A percentile compares a stretch with the other conserved stretches of the same genome.
These are phyloP conservation scores for Stygiomarasmius scandens DNA, from an alignment of 1,284 basidiomycete species.

Conservation along the genomic window DNA sequence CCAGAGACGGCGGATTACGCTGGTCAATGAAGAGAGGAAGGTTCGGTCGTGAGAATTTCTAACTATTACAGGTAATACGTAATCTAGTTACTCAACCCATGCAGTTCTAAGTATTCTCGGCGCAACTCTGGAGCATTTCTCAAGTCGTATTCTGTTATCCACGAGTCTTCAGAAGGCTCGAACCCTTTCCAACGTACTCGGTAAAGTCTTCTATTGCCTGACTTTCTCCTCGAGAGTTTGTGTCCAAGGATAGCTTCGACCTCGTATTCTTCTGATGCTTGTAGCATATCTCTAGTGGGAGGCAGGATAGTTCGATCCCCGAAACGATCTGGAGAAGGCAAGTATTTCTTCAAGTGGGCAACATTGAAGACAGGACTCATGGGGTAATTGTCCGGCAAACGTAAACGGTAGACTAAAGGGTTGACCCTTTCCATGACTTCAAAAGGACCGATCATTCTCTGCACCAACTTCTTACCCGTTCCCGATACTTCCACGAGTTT, in stretches of 20 bases:
- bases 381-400: constrained; percentile 1
- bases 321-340: constrained; percentile 1
- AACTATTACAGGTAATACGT: no score
- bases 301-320: constrained; percentile 2
- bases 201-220: constrained; percentile 14
- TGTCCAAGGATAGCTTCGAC: constrained; percentile 12
- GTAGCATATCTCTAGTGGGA: constrained; percentile 1
- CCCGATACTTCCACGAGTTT: not conserved
- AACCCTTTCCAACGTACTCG: constrained; percentile 25
- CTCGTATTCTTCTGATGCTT: constrained; percentile 8
- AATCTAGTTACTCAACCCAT: no score
- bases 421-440: constrained; percentile 1
- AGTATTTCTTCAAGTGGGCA: constrained; percentile 1
- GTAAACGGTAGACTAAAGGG: constrained; percentile 3
- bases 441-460: not conserved
- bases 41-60: no score
- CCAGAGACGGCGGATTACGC: no score
- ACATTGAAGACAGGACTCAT: constrained; percentile 12
- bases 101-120: no score
- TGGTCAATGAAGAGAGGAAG: no score
- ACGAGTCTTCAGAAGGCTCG: constrained; percentile 25
- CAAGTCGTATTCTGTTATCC: constrained; percentile 12
- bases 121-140: no score
- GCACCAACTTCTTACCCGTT: not conserved
- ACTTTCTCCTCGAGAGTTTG: not conserved